Evolutionary conservation across 2,329 filamentous ascomycete species (phyloP).

Genomic region (Lachnum nothofagi): DNA sequence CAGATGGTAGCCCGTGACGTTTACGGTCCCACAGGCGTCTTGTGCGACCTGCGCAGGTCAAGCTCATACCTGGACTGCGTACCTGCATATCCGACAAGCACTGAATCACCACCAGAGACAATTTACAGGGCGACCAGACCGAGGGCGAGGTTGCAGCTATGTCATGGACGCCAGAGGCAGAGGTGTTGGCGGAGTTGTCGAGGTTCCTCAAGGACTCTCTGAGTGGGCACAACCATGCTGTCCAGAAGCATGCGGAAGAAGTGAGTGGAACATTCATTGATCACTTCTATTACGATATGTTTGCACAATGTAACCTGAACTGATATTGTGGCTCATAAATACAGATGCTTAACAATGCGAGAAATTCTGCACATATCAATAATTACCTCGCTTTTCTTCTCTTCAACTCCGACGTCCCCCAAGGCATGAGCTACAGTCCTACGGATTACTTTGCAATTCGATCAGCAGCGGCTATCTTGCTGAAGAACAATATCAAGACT

Average conservation of each 20-base stretch:
- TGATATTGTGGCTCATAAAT: slow-evolving; percentile 13
- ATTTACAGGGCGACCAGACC: slow-evolving; percentile 18
- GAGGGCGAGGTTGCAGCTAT: slow-evolving; percentile 44
- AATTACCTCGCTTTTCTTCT: slow-evolving; percentile 95
- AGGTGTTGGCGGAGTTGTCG: slow-evolving; percentile 83
- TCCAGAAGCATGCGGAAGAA: slow-evolving; percentile 83
- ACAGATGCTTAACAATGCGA: slow-evolving; percentile 90
- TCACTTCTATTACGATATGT: background rate
- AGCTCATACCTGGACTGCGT: slow-evolving; percentile 21
- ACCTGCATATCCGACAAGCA: slow-evolving; percentile 29
- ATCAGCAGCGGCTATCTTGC: slow-evolving; percentile 83
- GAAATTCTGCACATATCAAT: slow-evolving; percentile 84
- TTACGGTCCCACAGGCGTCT: slow-evolving; percentile 31
- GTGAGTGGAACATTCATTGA: slow-evolving; percentile 49
- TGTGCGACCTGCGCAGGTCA: slow-evolving; percentile 28
- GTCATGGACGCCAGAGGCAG: slow-evolving; percentile 87
- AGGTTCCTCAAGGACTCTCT: slow-evolving; percentile 87
- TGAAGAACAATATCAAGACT: slow-evolving; percentile 85
- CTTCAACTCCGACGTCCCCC: slow-evolving; percentile 61
- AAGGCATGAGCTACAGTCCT: slow-evolving; percentile 53
- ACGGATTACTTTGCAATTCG: slow-evolving; percentile 70
- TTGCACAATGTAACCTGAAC: slow-evolving; percentile 2
- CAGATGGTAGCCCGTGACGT: slow-evolving; percentile 27
- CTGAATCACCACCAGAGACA: slow-evolving; percentile 15
- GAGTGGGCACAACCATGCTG: slow-evolving; percentile 71